Evolutionary conservation across 192 early-diverging fungal genomes (phyloP).

Genomic region (Powellomyces hirtus): DNA sequence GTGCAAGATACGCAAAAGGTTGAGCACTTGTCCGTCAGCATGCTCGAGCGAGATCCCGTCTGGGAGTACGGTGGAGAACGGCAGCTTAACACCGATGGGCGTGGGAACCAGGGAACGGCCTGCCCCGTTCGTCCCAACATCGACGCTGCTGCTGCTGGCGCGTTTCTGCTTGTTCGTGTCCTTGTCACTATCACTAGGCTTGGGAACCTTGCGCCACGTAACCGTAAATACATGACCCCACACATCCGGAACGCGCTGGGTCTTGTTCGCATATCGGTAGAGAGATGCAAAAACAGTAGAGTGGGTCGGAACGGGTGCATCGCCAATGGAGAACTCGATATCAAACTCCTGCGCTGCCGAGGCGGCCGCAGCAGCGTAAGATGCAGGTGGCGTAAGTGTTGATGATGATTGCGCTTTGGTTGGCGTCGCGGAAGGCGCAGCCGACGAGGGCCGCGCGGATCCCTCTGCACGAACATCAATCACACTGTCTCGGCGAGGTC

Average conservation of each 20-base stretch:
- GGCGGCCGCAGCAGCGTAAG: neutral
- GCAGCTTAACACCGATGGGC: constrained; percentile 15
- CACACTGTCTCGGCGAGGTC: constrained; percentile 24
- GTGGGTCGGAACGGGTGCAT: constrained; percentile 28
- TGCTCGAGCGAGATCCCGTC: constrained; percentile 7
- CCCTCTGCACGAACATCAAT: constrained; percentile 28
- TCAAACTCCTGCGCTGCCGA: constrained; percentile 38
- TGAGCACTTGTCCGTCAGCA: constrained; percentile 22
- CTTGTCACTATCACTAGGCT: neutral
- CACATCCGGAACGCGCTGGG: constrained; percentile 29
- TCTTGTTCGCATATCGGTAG: constrained; percentile 50
- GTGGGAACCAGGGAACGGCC: neutral
- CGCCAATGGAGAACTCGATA: constrained; percentile 59
- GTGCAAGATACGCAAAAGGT: constrained; percentile 38
- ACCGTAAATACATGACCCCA: constrained; percentile 63
- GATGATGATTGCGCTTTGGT: neutral
- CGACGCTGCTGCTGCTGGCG: neutral
- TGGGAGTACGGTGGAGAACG: constrained; percentile 18
- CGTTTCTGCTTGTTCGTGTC: neutral
- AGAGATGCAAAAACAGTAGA: constrained; percentile 70
- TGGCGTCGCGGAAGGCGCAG: constrained; percentile 17
- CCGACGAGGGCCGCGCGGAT: neutral
- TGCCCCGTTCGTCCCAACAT: neutral
- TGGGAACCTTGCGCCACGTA: constrained; percentile 43
- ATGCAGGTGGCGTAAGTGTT: neutral